These are phyloP conservation scores for Vaccinium macrocarpon DNA, from an alignment of 148 eudicot species.

Conservation along the genomic window DNA sequence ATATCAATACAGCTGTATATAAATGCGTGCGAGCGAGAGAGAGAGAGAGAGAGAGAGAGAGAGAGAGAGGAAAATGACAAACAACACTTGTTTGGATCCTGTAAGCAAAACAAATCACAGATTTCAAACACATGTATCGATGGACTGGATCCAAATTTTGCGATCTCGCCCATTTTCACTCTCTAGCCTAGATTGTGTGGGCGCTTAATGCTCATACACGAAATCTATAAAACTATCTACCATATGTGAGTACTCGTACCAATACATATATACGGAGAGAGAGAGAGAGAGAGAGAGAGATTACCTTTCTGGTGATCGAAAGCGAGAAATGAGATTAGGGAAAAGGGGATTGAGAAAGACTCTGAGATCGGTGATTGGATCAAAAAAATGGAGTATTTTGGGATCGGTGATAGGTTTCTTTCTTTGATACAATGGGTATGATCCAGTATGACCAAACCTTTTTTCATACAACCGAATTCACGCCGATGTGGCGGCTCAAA, in stretches of 20 bases:
- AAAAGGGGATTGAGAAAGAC: not conserved
- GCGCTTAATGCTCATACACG: not conserved
- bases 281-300: not conserved
- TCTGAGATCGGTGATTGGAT: too few species aligned
- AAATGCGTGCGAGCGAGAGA: too few species aligned
- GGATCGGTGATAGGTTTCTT: too few species aligned
- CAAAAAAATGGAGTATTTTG: too few species aligned
- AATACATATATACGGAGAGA: not conserved
- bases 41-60: not conserved
- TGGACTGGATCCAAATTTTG: not conserved
- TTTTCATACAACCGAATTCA: too few species aligned
- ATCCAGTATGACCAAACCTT: too few species aligned
- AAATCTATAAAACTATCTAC: not conserved
- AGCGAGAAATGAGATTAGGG: not conserved
- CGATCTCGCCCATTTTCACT: not conserved
- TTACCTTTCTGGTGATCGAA: conserved; percentile 13
- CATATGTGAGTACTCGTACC: not conserved
- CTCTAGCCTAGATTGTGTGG: not conserved
- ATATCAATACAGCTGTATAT: not conserved
- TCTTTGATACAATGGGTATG: too few species aligned
- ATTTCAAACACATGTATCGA: not conserved
- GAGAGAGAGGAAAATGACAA: not conserved
- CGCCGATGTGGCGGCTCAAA: too few species aligned
- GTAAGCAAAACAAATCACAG: not conserved
- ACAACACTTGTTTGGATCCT: not conserved